Base-by-base conservation (phyloP, 495 filamentous ascomycete genomes). In the Bryoglossum gracile region DNA sequence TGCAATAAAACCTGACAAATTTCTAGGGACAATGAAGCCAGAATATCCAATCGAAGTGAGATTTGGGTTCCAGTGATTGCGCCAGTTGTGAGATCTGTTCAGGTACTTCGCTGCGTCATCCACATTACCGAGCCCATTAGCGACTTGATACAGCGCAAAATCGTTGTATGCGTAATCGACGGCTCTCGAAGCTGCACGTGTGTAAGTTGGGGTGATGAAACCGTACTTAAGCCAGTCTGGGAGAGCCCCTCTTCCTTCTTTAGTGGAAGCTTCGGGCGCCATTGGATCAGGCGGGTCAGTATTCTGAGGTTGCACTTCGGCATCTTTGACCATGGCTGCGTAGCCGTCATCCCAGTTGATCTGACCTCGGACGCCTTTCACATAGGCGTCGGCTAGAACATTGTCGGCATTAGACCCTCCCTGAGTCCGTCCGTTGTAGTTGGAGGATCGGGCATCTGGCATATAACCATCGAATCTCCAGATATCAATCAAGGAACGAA, bases 371-470 rank as follows among this genome's bases (percentile, higher is more conserved):
- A 88, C 76, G 1, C 82, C 81, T 49, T 87, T 87, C 26, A 87
- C 76, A 51, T 81, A 87, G 1, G 83, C 82, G 56, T 89, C 84
- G 0, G 83, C 84, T 19, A 89, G 72, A 6, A 89, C 69, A 50
- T 83, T 86, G 60, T 89, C 84, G 1, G 78, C 77, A 52, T 87
- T 86, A 5, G 78, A 85, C 6, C 84, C 84, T 5, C 83, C 87
- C 65, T 89, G 48, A 1, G 72, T 74, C 10, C 75, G 71, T 37
- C 84, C 84, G 50, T 86, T 88, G 64, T 74, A 86, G 60, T 86
- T 84, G 10, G 76, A 81, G 3, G 78, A 82, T n/a, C 78, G 73
- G 1, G 64, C 77, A 53, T 84, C 81, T 2, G 82, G 80, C 46
- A 82, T 62, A 55, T 73, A 86, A 8, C 83, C 83, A 9, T 83